phyloP scores from a whole-genome alignment of 805 yeast genomes.

The Danielia oregonensis region DNA sequence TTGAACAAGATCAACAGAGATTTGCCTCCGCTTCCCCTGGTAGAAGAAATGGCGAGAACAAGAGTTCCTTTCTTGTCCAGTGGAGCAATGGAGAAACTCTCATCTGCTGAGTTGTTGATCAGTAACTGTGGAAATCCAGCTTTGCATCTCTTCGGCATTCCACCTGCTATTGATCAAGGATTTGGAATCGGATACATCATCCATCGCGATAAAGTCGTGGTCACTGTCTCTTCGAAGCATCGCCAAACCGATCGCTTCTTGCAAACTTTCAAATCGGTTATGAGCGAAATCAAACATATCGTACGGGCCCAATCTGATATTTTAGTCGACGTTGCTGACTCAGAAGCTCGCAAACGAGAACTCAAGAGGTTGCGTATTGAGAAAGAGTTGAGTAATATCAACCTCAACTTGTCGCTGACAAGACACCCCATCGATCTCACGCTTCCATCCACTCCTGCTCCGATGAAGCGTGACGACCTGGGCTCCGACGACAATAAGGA shows the following conservation, averaged over 20 bases:
- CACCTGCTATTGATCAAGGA: slow-evolving; percentile 87
- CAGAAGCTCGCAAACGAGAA: slow-evolving; percentile 30
- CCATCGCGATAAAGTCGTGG: slow-evolving; percentile 70
- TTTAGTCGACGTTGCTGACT: slow-evolving; percentile 27
- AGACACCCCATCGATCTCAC: slow-evolving; percentile 22
- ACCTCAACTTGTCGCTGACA: slow-evolving; percentile 14
- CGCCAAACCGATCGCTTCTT: slow-evolving; percentile 80
- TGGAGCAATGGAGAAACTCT: slow-evolving; percentile 30
- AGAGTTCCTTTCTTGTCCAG: slow-evolving; percentile 32
- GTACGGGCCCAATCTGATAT: slow-evolving; percentile 37
- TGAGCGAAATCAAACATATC: slow-evolving; percentile 53
- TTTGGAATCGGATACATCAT: slow-evolving; percentile 92
- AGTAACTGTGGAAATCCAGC: slow-evolving; percentile 91
- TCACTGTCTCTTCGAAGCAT: slow-evolving; percentile 83
- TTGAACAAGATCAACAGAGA: slow-evolving; percentile 41
- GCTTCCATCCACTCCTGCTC: slow-evolving; percentile 4
- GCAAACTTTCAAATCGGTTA: slow-evolving; percentile 62
- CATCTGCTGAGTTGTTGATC: slow-evolving; percentile 34
- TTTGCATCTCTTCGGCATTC: slow-evolving; percentile 81
- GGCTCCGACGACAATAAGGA: slow-evolving; percentile 16
- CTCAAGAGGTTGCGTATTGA: slow-evolving; percentile 32
- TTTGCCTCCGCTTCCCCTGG: slow-evolving; percentile 12
- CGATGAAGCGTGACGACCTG: background rate
- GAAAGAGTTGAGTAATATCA: slow-evolving; percentile 29
- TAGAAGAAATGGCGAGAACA: slow-evolving; percentile 5